Evolutionary conservation across 2,329 filamentous ascomycete species (phyloP), one percentile per base, ranked within the genome.

Genomic region (Rutstroemia sydowiana): DNA sequence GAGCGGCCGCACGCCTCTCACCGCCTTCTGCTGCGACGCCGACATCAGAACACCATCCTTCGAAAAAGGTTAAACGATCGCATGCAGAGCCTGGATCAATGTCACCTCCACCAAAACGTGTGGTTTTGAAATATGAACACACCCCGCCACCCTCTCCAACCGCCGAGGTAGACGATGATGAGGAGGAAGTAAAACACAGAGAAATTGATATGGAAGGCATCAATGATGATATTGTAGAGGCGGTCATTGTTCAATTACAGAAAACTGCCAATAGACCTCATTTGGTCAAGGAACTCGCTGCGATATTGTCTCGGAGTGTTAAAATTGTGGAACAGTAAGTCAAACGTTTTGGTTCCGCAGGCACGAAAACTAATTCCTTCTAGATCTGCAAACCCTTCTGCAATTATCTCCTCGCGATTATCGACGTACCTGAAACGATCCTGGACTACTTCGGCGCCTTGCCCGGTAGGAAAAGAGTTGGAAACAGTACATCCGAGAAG

Each of bases 221-320:
- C 70, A 89, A 91, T 66, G 93, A 98, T 69, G 90, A 95, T 65
- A 95, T 98, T 62, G 92, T 98, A 47, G 85, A 95, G 66, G 89
- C 83, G 14, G 89, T 95, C 45, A 88, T 97, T 63, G 73, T 88
- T 61, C 90, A 95, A 71, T 75, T 98, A 51, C 85, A 95, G 69
- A 86, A 86, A 67, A 95, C 91, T 1, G 87, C 84, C 56, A 98
- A 98, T 70, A 79, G 91, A 51, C 93, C 93, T 51, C 92, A 96
- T 70, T 76, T 97, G 28, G 89, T 97, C 57, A 96, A 95, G 71
- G 92, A 97, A 71, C 79, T 98, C 43, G 89, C 91, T 48, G 79
- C 83, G 13, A 79, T 95, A 47, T 77, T 97, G 55, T 81, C 87
- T 60, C 80, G 81, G 55, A 81, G 81, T 55, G 84, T 95, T 58